Base-by-base conservation (phyloP, 495 filamentous ascomycete species). In the Penicillium fimorum region DNA sequence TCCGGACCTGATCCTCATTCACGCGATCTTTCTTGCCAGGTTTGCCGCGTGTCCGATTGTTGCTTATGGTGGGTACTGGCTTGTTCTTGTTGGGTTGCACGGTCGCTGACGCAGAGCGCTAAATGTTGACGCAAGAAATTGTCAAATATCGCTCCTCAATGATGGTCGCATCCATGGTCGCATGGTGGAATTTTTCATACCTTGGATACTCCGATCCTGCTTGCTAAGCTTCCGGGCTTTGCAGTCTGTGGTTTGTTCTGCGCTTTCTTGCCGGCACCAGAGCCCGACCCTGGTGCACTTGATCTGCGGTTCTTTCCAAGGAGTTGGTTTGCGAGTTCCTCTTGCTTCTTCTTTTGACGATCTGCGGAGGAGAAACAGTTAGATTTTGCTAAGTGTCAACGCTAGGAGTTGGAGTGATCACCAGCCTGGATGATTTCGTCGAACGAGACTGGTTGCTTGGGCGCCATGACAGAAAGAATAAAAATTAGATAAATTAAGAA, bases 181-280 rank as follows among this genome's bases (percentile, higher is more conserved):
- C 33, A 24, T 25, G 15, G 18, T 29, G 13, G 25, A 38, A 60
- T 33, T 30, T 29, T 42, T 27, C 52, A 53, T 73, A 90, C 87
- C 84, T 92, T 91, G 42, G 82, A 79, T 22, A 89, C 77, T 44
- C 86, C 87, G n/a, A 87, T 84, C 68, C 90, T 80, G 65, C 88
- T 91, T 55, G 90, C 87, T 35, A 94, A 78, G 50, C 78, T 84
- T 12, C 66, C 70, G 5, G 72, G 67, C 51, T 83, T 79, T 47
- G 81, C 78, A 47, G 61, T 62, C 50, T 72, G 72, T 32, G 70
- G 53, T 56, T 80, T 82, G 58, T 75, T 70, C 38, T 67, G 71
- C 33, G 18, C 30, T 47, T 46, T 54, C 13, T 38, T 54, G 38
- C 24, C 24, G 32, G 42, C 13, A 47, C 70, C 62, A 25, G 55